Conservation (phyloP, 805 yeast genomes). For the Lachancea mirantina region DNA sequence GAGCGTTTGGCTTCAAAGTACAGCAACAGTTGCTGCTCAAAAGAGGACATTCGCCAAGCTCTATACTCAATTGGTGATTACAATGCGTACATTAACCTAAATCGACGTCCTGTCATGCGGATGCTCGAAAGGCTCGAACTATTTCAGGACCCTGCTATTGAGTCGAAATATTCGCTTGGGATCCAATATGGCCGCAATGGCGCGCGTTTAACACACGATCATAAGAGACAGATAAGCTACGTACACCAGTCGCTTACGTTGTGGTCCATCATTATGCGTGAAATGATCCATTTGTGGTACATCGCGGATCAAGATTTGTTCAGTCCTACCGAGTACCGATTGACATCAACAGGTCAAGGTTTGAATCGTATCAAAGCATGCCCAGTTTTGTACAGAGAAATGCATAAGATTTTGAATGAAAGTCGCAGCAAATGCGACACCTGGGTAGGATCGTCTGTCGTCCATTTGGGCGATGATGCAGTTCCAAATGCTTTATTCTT, state of each 20-base stretch:
- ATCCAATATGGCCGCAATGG: constrained; percentile 62
- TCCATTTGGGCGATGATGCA: constrained; percentile 75
- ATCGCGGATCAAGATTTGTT: constrained; percentile 68
- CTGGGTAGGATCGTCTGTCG: constrained; percentile 78
- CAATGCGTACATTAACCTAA: constrained; percentile 62
- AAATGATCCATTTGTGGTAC: constrained; percentile 71
- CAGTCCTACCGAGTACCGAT: constrained; percentile 45
- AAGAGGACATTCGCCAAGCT: constrained; percentile 63
- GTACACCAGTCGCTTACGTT: constrained; percentile 66
- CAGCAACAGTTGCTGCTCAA: constrained; percentile 34
- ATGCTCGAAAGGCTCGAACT: constrained; percentile 48
- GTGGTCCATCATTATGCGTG: constrained; percentile 74
- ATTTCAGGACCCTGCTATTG: constrained; percentile 40
- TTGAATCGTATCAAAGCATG: constrained; percentile 69
- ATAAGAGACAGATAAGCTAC: constrained; percentile 63
- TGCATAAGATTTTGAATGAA: constrained; percentile 61
- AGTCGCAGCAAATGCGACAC: constrained; percentile 55
- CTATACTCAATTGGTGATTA: constrained; percentile 75
- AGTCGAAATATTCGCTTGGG: constrained; percentile 43
- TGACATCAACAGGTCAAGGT: constrained; percentile 76
- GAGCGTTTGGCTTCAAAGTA: constrained; percentile 50
- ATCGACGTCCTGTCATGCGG: constrained; percentile 58
- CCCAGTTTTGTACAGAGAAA: constrained; percentile 59
- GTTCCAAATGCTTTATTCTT: constrained; percentile 79
- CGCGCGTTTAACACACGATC: constrained; percentile 66